Evolutionary conservation across 768 basidiomycete species (phyloP).

Genomic region (Leccinellum albellum): DNA sequence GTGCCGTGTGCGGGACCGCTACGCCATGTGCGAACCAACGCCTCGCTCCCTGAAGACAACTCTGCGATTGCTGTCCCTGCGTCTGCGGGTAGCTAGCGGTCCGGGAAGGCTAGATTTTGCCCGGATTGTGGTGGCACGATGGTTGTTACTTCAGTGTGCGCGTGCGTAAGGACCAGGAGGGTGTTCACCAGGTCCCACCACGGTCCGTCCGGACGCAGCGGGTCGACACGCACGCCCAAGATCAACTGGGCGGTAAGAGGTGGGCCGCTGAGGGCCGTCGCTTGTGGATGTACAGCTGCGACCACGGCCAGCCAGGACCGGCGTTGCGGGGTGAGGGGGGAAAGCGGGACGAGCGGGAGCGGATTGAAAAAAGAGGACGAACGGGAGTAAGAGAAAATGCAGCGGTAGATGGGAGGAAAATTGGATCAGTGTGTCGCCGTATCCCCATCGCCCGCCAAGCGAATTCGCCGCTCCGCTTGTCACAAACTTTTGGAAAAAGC

Average conservation of each 20-base stretch:
- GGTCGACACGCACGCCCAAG: not conserved
- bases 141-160: not conserved
- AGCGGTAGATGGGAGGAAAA: not conserved
- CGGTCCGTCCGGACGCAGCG: not conserved
- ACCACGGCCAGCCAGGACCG: not conserved
- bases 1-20: too few relatives aligned
- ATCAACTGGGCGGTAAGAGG: not conserved
- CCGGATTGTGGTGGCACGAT: not conserved
- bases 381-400: not conserved
- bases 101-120: not conserved
- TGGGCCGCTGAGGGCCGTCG: not conserved
- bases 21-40: too few relatives aligned
- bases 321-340: not conserved
- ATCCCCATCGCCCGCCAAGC: not conserved
- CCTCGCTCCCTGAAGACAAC: not conserved
- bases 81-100: not conserved
- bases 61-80: not conserved
- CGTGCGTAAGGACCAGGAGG: not conserved
- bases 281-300: not conserved
- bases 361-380: not conserved
- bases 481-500: not conserved
- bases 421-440: not conserved
- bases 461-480: not conserved
- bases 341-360: not conserved
- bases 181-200: not conserved